Conservation (phyloP, 2,329 filamentous ascomycete genomes). For the Thelonectria olida region DNA sequence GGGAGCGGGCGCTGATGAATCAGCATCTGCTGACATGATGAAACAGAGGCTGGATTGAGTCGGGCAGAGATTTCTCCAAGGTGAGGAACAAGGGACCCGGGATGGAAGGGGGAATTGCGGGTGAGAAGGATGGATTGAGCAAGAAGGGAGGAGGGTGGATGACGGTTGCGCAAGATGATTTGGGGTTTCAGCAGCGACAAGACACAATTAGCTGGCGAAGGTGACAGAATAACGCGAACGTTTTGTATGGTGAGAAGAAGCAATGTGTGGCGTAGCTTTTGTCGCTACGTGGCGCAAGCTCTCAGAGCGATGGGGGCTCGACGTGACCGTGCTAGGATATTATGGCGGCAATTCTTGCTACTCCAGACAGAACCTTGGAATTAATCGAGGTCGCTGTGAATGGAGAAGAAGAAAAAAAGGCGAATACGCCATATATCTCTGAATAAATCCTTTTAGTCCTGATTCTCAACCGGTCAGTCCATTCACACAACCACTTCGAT, state of each 20-base stretch:
- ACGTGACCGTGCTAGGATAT: neutral
- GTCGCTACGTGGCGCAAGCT: conserved; percentile 2
- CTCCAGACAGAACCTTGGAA: no score
- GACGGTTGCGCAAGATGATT: neutral
- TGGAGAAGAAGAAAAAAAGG: no score
- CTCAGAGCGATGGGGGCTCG: neutral
- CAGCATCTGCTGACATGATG: conserved; percentile 52
- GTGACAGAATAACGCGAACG: conserved; percentile 30
- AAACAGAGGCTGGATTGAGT: neutral
- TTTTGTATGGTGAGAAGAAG: rapidly evolving
- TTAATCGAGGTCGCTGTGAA: no score
- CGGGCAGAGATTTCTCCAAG: neutral
- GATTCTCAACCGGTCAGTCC: no score
- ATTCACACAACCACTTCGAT: neutral
- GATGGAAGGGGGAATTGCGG: conserved; percentile 3
- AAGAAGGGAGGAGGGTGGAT: conserved; percentile 1
- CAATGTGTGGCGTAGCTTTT: conserved; percentile 3
- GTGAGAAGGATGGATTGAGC: conserved; percentile 12
- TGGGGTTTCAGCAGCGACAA: conserved; percentile 10
- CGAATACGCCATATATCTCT: neutral
- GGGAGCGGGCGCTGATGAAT: conserved; percentile 37
- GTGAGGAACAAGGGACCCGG: neutral
- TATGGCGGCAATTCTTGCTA: neutral
- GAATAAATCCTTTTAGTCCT: no score
- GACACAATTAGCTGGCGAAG: neutral